These are phyloP conservation scores for Chlamydomonas schloesseri DNA, from an alignment of 139 green algal species.

Conservation along the genomic window DNA sequence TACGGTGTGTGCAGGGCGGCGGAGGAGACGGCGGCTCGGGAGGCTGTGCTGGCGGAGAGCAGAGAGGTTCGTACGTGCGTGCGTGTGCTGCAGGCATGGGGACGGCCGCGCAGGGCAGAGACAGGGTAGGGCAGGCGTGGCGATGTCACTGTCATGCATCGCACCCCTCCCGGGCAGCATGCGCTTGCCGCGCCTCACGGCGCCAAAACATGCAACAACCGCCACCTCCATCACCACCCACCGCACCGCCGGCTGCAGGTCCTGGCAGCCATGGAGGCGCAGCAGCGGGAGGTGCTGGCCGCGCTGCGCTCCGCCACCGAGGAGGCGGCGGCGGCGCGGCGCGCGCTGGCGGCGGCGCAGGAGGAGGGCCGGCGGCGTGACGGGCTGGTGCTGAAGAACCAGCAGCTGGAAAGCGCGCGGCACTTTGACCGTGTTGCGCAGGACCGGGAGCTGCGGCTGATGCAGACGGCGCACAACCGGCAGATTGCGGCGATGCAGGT, in stretches of 20 bases:
- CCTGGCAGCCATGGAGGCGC: constrained; percentile 35
- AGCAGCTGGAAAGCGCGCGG: constrained; percentile 62
- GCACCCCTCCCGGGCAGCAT: too few species aligned
- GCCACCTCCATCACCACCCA: too few species aligned
- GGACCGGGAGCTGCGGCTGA: constrained; percentile 53
- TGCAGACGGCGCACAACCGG: constrained; percentile 51
- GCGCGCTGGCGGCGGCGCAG: constrained; percentile 34
- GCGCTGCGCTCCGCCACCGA: constrained; percentile 20
- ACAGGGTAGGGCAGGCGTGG: too few species aligned
- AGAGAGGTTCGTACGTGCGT: neutral
- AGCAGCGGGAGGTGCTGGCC: constrained; percentile 54
- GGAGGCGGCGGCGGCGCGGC: constrained; percentile 39
- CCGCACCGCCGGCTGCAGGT: too few species aligned
- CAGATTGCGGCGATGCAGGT: constrained; percentile 44
- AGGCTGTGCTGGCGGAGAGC: constrained; percentile 30
- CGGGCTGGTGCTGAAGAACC: constrained; percentile 59
- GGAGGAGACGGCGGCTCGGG: constrained; percentile 15
- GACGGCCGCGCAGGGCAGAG: too few species aligned
- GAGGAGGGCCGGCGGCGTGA: constrained; percentile 59
- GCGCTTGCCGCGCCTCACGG: too few species aligned
- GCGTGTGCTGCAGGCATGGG: too few species aligned
- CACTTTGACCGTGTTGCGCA: constrained; percentile 66
- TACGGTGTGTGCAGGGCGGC: neutral
- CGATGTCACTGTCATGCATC: too few species aligned
- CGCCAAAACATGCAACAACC: too few species aligned